Evolutionary conservation across 2,329 filamentous ascomycete genomes (phyloP), one percentile per base, ranked within the genome.

Genomic region (Penicillium sp.): DNA sequence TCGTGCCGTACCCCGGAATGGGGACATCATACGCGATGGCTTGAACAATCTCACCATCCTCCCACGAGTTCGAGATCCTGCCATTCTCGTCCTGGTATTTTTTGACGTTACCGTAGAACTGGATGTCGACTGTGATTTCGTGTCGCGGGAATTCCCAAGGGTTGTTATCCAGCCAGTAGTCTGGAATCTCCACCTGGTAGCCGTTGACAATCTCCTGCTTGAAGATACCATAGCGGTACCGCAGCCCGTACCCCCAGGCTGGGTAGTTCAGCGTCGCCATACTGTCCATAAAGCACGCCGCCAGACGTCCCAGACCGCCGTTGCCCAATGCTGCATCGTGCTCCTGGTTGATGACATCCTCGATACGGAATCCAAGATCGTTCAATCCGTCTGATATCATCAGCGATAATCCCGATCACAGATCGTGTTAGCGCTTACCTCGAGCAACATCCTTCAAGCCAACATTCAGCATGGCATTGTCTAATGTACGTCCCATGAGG

Each of bases 121-220:
- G 92, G 58, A 99, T 91, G 76, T 97, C 90, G 24, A 99, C 92
- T 2, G 89, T 92, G 59, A 99, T 89, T 72, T 99, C 94, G 74
- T 97, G 91, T 64, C 94, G 85, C 40, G 92, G 92, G 69, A 97
- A 99, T 73, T 99, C 94, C 94, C 94, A 99, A 0, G 94, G 94
- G 76, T 99, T 99, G 77, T 97, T 97, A 73, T 97, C 94, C 52
- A 99, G 85, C 94, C 94, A 99, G 78, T 99, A 97, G 74, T 99
- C 94, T 20, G 94, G 94, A 57, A 97, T 89, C 72, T 99, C 94
- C 62, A 99, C 92, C 76, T 99, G 94, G 74, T 97, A 99, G 56
- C 94, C 94, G 69, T 97, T 89, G 58, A 97, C 87, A 67, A 99
- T 97, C 79, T 97, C 94, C 79, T 99, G 94, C 80, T 97, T 97